Percentiles rank a stretch among this genome's conserved stretches.
phyloP scores from a whole-genome alignment of 2,329 filamentous ascomycete genomes.

The Apiospora phragmitis region DNA sequence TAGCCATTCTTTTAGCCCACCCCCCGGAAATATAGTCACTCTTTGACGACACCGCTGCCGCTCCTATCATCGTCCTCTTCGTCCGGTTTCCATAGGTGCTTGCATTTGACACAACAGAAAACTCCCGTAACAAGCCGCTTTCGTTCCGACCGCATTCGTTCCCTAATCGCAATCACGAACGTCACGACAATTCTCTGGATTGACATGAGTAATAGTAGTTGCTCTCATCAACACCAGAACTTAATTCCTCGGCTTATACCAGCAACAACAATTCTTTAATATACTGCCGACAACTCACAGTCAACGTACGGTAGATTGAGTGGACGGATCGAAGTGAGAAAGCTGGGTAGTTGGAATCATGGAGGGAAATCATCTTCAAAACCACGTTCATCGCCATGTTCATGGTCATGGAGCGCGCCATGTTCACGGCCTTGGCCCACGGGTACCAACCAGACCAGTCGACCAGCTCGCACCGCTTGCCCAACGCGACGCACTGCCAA shows the following conservation, averaged over 20 bases:
- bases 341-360: slow-evolving; percentile 14
- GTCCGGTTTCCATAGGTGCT: background rate
- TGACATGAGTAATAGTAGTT: background rate
- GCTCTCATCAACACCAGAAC: background rate
- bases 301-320: background rate
- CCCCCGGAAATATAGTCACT: slow-evolving; percentile 22
- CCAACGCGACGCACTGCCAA: slow-evolving; percentile 1
- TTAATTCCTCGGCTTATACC: background rate
- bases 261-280: slow-evolving; percentile 11
- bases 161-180: background rate
- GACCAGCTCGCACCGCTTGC: slow-evolving; percentile 18
- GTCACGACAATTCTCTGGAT: background rate
- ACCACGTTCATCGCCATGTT: slow-evolving; percentile 15
- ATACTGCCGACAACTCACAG: background rate
- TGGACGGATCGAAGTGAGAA: background rate
- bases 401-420: slow-evolving; percentile 22
- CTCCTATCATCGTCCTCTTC: background rate
- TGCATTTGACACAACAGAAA: background rate
- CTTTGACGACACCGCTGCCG: slow-evolving; percentile 18
- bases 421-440: slow-evolving; percentile 24
- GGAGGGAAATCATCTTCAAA: slow-evolving; percentile 13
- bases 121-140: background rate
- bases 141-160: background rate
- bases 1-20: slow-evolving; percentile 40
- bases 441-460: slow-evolving; percentile 17